Base-by-base conservation (phyloP, 257 asterid species). In the Nicotiana obtusifolia region DNA sequence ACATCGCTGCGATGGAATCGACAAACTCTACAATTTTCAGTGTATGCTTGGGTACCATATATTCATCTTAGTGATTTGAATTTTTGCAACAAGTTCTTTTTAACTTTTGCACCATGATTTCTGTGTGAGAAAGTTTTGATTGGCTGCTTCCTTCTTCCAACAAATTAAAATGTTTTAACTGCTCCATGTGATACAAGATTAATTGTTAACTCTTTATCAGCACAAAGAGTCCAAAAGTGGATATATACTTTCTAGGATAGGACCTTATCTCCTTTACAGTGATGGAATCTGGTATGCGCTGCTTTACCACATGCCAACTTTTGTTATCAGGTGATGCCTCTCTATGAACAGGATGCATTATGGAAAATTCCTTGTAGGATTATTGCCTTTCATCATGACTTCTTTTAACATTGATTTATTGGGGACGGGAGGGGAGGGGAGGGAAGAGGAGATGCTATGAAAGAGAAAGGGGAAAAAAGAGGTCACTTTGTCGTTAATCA, bases 1-100 rank as follows among this genome's bases (percentile, higher is more conserved):
- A 76, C 88, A 30, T 85, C 95, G 20, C 84, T 91, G 87, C 91
- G 88, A 59, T 92, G 95, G 97, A 92, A 95, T 88, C 85, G 65
- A 28, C 94, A 88, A 68, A 93, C 97, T 69, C 87, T 93, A 75
- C 98, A 86, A 75, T 92, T 93, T 87, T 90, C 98, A 33, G 95
- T 93, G 86, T 91, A 92, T 86, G 97, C 99, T 84, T 95, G 99
- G 99, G 99, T 95, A 92, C 78, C 88, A 81, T 84, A 64, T 73
- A 33, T 59, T 28, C 47, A n/a, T 56, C 62, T n/a, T n/a, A n/a
- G n/a, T n/a, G n/a, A n/a, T n/a, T n/a, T n/a, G n/a, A n/a, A n/a
- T n/a, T n/a, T n/a, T n/a, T n/a, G n/a, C n/a, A n/a, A n/a, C n/a
- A n/a, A n/a, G n/a, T n/a, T n/a, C n/a, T 35, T 67, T 67, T 67